phyloP scores from a whole-genome alignment of 306 rosid genomes.

The Quercus alba region DNA sequence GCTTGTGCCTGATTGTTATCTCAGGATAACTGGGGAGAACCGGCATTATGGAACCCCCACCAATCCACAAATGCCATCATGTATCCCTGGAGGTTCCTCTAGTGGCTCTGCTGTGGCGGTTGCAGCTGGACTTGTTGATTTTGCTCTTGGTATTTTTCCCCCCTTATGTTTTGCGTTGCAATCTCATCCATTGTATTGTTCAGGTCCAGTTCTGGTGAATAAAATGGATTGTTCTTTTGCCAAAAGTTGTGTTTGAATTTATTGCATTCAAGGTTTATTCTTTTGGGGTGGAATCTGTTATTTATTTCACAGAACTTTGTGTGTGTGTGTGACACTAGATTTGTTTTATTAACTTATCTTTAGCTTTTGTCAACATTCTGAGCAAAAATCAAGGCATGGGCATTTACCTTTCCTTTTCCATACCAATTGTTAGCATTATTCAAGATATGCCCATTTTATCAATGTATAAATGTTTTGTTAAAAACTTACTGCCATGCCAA shows the following conservation, averaged over 20 bases:
- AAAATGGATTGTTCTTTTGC: not conserved
- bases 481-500: too few relatives aligned
- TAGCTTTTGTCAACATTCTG: not conserved
- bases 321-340: not conserved
- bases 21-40: conserved; percentile 69
- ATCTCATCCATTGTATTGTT: not conserved
- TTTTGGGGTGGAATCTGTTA: not conserved
- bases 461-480: too few relatives aligned
- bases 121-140: conserved; percentile 69
- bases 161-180: conserved; percentile 4
- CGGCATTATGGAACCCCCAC: conserved; percentile 63
- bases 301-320: not conserved
- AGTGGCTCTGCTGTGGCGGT: conserved; percentile 81
- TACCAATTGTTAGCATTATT: too few relatives aligned
- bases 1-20: conserved; percentile 6
- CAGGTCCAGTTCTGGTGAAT: not conserved
- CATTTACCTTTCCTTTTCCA: not conserved
- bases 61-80: conserved; percentile 49
- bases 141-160: conserved; percentile 52
- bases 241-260: not conserved
- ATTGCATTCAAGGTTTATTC: not conserved
- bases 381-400: not conserved
- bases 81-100: conserved; percentile 71
- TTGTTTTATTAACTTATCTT: not conserved
- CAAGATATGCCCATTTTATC: too few relatives aligned